phyloP scores from a whole-genome alignment of 768 basidiomycete species.

The Amanita phalloides region DNA sequence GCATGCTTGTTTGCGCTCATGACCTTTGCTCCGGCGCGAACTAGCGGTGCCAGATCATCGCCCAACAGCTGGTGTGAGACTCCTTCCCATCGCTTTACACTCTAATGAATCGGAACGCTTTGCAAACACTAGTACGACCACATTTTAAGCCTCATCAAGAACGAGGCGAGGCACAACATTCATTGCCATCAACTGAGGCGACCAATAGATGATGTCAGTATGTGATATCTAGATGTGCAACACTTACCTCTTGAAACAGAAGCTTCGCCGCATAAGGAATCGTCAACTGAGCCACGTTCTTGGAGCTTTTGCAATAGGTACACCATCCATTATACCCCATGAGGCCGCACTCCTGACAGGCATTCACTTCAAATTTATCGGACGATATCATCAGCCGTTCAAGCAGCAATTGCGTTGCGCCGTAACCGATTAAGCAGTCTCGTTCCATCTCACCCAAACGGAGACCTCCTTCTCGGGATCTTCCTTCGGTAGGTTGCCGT shows the following conservation, averaged over 20 bases:
- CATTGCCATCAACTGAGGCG: slow-evolving; percentile 83
- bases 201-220: slow-evolving; percentile 3
- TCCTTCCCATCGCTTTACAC: not conserved
- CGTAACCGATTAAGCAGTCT: slow-evolving; percentile 96
- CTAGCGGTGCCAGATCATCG: not conserved
- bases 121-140: not conserved
- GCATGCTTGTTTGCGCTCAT: not conserved
- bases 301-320: slow-evolving; percentile 95
- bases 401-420: slow-evolving; percentile 92
- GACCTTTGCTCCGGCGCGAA: not conserved
- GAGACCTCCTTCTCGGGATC: slow-evolving; percentile 93
- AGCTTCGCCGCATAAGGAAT: slow-evolving; percentile 96
- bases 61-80: not conserved
- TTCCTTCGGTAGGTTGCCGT: slow-evolving; percentile 96
- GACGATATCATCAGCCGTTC: slow-evolving; percentile 99
- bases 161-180: slow-evolving; percentile 87
- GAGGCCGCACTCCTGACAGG: slow-evolving; percentile 88
- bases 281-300: slow-evolving; percentile 89
- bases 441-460: slow-evolving; percentile 99
- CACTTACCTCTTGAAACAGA: slow-evolving; percentile 76
- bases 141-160: slow-evolving; percentile 48
- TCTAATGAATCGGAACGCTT: not conserved
- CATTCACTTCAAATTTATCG: slow-evolving; percentile 95
- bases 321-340: slow-evolving; percentile 97
- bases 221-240: slow-evolving; percentile 1